Evolutionary conservation across 768 basidiomycete species (phyloP).

Genomic region (Suillus spraguei): DNA sequence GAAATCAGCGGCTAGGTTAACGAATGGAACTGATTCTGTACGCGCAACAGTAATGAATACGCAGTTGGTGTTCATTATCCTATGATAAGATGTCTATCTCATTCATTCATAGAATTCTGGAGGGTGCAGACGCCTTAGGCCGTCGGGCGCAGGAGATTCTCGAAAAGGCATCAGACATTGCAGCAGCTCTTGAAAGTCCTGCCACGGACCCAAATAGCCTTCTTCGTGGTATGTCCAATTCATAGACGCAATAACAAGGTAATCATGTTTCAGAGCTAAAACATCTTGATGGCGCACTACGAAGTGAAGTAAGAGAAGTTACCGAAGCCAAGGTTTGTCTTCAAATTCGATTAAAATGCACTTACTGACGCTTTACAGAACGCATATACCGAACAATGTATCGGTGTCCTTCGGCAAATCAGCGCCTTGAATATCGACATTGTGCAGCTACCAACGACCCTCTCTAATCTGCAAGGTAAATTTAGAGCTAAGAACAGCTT

Average conservation of each 20-base stretch:
- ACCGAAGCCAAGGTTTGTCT: constrained; percentile 53
- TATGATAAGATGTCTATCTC: not conserved
- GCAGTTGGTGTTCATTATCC: not conserved
- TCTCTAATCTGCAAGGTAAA: constrained; percentile 68
- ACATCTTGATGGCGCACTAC: constrained; percentile 60
- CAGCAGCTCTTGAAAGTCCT: constrained; percentile 57
- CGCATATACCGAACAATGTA: constrained; percentile 65
- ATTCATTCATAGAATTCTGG: constrained; percentile 47
- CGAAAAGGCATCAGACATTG: constrained; percentile 55
- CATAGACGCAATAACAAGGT: constrained; percentile 3
- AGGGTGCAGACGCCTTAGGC: constrained; percentile 58
- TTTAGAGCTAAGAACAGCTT: constrained; percentile 83
- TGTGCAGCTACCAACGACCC: constrained; percentile 65
- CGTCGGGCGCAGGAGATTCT: constrained; percentile 62
- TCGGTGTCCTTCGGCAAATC: constrained; percentile 72
- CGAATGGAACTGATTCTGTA: constrained; percentile 60
- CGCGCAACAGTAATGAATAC: constrained; percentile 49
- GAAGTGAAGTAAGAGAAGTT: constrained; percentile 61
- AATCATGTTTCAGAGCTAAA: constrained; percentile 52
- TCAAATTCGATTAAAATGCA: not conserved
- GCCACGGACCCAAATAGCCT: constrained; percentile 50
- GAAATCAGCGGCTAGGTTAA: constrained; percentile 52
- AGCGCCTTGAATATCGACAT: constrained; percentile 82
- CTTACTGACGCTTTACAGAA: constrained; percentile 52
- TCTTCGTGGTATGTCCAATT: constrained; percentile 48